Evolutionary conservation across 805 yeast species (phyloP).

Genomic region (Starmerella ratchasimensis): DNA sequence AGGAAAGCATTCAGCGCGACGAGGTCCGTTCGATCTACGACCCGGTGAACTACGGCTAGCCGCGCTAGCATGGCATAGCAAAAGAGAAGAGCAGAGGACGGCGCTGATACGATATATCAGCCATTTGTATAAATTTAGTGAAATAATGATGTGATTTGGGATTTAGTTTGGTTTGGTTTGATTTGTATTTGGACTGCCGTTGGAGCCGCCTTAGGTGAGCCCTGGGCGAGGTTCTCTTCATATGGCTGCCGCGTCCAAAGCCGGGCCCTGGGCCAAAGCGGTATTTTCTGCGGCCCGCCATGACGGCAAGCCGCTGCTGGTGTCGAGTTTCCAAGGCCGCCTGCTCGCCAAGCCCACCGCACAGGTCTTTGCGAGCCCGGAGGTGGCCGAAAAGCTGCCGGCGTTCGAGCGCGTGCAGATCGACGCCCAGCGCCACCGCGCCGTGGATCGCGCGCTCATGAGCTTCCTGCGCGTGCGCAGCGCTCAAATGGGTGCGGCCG

Average conservation of each 20-base stretch:
- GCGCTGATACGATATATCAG: no score
- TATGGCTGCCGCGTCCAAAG: no score
- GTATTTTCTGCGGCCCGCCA: conserved; percentile 24
- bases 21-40: conserved; percentile 53
- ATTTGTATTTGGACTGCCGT: no score
- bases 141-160: no score
- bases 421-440: conserved; percentile 31
- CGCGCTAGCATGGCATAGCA: not conserved
- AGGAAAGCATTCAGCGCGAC: conserved; percentile 57
- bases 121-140: no score
- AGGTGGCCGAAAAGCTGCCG: conserved; percentile 25
- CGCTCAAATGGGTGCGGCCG: no score
- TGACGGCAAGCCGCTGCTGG: conserved; percentile 26
- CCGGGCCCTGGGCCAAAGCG: conserved; percentile 27
- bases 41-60: conserved; percentile 49
- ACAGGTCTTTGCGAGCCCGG: conserved; percentile 21
- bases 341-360: conserved; percentile 30
- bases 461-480: conserved; percentile 27
- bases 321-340: conserved; percentile 29
- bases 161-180: no score
- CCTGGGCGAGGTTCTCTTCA: no score
- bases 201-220: no score
- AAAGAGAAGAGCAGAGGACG: no score
- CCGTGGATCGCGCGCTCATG: conserved; percentile 29
- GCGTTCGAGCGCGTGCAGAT: conserved; percentile 28